Evolutionary conservation across 2,329 filamentous ascomycete species (phyloP), one percentile per base, ranked within the genome.

Genomic region (Colletotrichum echinochloae): DNA sequence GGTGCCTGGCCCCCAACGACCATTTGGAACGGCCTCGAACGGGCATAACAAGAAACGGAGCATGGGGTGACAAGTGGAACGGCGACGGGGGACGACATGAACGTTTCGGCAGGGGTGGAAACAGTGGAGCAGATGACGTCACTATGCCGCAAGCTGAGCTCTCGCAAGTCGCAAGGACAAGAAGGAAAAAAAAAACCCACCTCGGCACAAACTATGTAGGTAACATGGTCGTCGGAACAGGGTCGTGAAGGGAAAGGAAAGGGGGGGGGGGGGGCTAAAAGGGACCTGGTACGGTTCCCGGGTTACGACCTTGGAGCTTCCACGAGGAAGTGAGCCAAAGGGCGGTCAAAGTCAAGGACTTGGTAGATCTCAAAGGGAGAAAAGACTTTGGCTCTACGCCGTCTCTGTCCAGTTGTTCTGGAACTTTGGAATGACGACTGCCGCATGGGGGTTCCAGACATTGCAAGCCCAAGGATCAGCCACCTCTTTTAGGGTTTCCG

Each of bases 111-210:
- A 60, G 63, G 56, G 63, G 41, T 46, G 51, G 57, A 46, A 62
- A 52, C 51, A 52, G 44, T 44, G 57, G 67, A 44, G 37, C 57
- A 8, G 63, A 26, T 70, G 67, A 70, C 67, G 64, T 70, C 59
- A 70, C 28, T 39, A 48, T 67, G 51, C 35, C 33, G 57, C 44
- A 70, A 67, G 26, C 12, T 49, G 30, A 33, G n/a, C 56, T 57
- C 35, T 62, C 7, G 20, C n/a, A n/a, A n/a, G n/a, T 49, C 37
- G 33, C 41, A 23, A 62, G 30, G 64, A 56, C 44, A 37, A 60
- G n/a, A 3, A 26, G 44, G 44, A 20, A 66, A 39, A 33, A 33
- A n/a, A 44, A 44, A 44, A 6, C 46, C 60, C 54, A 60, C 54
- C 18, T 51, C 26, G 49, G 37, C 26, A 61, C 18, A 33, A 23